A percentile compares a stretch with the other conserved stretches of the same genome.
Evolutionary conservation across 352 stramenopile genomes (phyloP).

Genomic region (Aphanomyces invadans): DNA sequence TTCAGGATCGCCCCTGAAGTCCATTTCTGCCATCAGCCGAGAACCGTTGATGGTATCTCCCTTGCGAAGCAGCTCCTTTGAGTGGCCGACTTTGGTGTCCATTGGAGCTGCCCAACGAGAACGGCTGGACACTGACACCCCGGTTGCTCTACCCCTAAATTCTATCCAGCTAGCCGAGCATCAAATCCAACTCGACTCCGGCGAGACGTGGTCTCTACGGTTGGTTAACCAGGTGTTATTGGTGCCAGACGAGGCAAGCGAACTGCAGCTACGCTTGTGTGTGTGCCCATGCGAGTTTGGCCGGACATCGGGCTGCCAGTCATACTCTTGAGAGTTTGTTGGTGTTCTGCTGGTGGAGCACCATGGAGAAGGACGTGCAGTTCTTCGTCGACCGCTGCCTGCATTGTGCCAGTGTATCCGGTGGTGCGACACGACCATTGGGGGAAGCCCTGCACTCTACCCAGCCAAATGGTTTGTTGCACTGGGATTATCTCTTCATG

Average conservation of each 20-base stretch:
- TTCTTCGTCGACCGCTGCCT: background rate
- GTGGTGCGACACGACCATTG: background rate
- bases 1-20: conserved; percentile 10
- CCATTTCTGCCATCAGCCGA: conserved; percentile 2
- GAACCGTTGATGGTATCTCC: background rate
- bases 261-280: background rate
- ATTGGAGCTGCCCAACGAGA: background rate
- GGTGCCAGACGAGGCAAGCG: background rate
- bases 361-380: background rate
- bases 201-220: background rate
- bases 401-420: background rate
- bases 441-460: background rate
- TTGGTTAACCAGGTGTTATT: background rate
- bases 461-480: background rate
- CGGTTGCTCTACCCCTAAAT: background rate
- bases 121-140: background rate
- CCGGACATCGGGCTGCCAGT: background rate
- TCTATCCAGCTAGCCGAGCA: background rate
- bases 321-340: background rate
- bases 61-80: background rate
- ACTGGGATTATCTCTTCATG: conserved; percentile 18
- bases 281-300: background rate
- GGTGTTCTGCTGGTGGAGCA: background rate
- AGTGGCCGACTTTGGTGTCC: background rate
- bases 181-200: background rate